Percentiles rank a stretch among this genome's conserved stretches.
Evolutionary conservation across 2,329 filamentous ascomycete species (phyloP).

Genomic region (Ophiostoma piceae): DNA sequence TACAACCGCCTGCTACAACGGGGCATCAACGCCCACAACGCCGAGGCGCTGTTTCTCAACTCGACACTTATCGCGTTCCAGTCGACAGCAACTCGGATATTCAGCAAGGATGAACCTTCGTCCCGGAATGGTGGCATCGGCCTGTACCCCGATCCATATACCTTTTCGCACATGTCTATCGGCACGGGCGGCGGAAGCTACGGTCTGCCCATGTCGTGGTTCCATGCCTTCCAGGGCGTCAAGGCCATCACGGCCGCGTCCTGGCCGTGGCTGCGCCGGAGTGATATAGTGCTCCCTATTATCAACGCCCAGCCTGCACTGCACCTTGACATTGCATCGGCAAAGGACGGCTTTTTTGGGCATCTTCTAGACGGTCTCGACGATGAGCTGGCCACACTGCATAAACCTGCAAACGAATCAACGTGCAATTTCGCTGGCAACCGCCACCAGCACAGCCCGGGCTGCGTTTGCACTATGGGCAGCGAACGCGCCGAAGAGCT

Average conservation of each 20-base stretch:
- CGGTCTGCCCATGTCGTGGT: slow-evolving; percentile 57
- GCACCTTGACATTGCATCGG: slow-evolving; percentile 53
- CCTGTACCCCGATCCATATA: slow-evolving; percentile 19
- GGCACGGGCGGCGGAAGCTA: slow-evolving; percentile 39
- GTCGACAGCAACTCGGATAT: slow-evolving; percentile 57
- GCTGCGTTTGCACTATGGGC: slow-evolving; percentile 17
- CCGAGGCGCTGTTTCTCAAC: slow-evolving; percentile 59
- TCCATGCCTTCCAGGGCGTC: slow-evolving; percentile 62
- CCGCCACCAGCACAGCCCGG: slow-evolving; percentile 11
- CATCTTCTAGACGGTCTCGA: slow-evolving; percentile 54
- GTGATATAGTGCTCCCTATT: slow-evolving; percentile 53
- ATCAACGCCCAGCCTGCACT: slow-evolving; percentile 60
- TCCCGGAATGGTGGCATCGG: background rate
- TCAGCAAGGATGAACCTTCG: slow-evolving; percentile 49
- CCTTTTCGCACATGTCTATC: slow-evolving; percentile 19
- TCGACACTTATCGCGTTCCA: slow-evolving; percentile 62
- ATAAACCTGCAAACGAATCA: slow-evolving; percentile 15
- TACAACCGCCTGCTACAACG: slow-evolving; percentile 53
- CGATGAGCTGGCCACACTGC: slow-evolving; percentile 44
- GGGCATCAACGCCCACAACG: slow-evolving; percentile 55
- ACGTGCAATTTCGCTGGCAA: slow-evolving; percentile 2
- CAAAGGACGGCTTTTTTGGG: slow-evolving; percentile 54
- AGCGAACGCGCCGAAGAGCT: slow-evolving; percentile 13
- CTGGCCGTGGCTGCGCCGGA: slow-evolving; percentile 59
- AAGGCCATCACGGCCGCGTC: slow-evolving; percentile 60